These are phyloP conservation scores for Entophlyctis luteolus DNA, from an alignment of 192 early-diverging fungal species.

Conservation along the genomic window DNA sequence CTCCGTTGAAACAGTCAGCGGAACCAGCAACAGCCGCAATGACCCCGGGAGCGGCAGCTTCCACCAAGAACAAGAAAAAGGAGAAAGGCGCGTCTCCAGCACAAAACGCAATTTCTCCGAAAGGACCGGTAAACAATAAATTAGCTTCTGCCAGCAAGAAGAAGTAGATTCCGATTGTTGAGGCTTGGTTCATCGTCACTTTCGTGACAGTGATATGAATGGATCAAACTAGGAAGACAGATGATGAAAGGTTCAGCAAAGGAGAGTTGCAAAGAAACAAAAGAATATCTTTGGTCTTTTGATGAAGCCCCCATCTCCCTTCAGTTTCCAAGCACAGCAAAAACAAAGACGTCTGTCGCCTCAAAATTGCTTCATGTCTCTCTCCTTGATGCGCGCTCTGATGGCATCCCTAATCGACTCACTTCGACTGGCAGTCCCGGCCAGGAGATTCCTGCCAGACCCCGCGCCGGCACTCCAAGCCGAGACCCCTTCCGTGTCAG, in stretches of 20 bases:
- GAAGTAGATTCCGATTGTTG: too few species aligned
- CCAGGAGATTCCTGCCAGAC: background rate
- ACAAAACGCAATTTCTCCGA: too few species aligned
- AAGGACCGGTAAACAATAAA: too few species aligned
- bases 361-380: conserved; percentile 7
- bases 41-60: background rate
- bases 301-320: too few species aligned
- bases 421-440: background rate
- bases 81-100: too few species aligned
- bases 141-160: too few species aligned
- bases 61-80: background rate
- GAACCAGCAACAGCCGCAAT: background rate
- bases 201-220: too few species aligned
- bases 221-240: too few species aligned
- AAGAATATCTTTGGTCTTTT: too few species aligned
- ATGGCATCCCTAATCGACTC: conserved; percentile 22
- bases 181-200: too few species aligned
- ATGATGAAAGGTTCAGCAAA: too few species aligned
- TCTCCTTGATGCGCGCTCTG: conserved; percentile 17
- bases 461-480: background rate
- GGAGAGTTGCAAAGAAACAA: too few species aligned
- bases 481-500: conserved; percentile 15
- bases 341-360: background rate
- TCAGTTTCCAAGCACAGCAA: background rate
- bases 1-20: background rate